phyloP scores from a whole-genome alignment of 2,329 filamentous ascomycete genomes.

The Epichloe baconii region DNA sequence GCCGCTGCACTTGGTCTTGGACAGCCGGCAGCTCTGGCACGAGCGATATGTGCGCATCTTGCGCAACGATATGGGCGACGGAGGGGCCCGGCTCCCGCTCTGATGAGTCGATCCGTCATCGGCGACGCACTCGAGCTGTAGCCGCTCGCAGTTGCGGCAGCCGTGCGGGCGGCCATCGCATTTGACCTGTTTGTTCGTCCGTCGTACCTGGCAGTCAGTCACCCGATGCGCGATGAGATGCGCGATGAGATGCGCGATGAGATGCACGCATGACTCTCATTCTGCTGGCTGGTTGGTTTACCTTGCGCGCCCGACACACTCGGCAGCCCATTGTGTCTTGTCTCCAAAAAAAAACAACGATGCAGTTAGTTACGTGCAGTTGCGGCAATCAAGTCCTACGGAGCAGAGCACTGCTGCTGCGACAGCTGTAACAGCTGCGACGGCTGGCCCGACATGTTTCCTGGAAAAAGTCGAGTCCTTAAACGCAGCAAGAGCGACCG shows the following conservation, averaged over 20 bases:
- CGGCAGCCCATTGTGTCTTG: slow-evolving; percentile 24
- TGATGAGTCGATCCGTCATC: slow-evolving; percentile 19
- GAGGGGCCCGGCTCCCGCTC: slow-evolving; percentile 14
- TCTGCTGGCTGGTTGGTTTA: slow-evolving; percentile 5
- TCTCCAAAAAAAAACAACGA: neutral
- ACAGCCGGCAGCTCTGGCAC: slow-evolving; percentile 25
- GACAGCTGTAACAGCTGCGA: too few relatives aligned
- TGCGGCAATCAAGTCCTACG: too few relatives aligned
- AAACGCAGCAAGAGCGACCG: slow-evolving; percentile 3
- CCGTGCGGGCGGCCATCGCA: slow-evolving; percentile 28
- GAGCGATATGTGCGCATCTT: slow-evolving; percentile 29
- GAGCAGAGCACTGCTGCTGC: too few relatives aligned
- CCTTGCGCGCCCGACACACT: slow-evolving; percentile 28
- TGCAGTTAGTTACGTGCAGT: neutral
- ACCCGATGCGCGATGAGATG: neutral
- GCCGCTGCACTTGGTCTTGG: slow-evolving; percentile 30
- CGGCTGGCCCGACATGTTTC: neutral
- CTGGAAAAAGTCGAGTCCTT: neutral
- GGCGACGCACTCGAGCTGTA: slow-evolving; percentile 27
- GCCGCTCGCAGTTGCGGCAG: slow-evolving; percentile 29
- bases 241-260: too few relatives aligned
- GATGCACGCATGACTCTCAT: neutral
- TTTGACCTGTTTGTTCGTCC: slow-evolving; percentile 20
- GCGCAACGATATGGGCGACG: slow-evolving; percentile 18
- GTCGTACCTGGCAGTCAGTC: too few relatives aligned